phyloP scores from a whole-genome alignment of 805 yeast genomes.

The Metschnikowia proteae region DNA sequence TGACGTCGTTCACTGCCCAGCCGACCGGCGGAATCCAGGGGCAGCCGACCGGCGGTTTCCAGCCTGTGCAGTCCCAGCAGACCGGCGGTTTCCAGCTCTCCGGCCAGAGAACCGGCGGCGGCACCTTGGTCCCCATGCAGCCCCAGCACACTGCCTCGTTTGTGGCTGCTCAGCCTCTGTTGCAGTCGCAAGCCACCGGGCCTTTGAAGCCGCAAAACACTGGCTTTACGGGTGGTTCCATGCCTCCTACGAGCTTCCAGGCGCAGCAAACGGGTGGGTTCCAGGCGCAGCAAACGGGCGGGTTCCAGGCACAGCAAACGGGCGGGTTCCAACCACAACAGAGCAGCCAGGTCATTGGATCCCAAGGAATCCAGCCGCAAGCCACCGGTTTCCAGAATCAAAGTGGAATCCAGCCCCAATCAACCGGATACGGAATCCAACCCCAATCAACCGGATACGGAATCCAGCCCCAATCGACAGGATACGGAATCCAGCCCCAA shows the following conservation, averaged over 20 bases:
- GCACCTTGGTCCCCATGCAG: constrained; percentile 44
- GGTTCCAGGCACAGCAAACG: constrained; percentile 14
- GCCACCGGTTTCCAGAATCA: constrained; percentile 22
- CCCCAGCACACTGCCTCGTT: constrained; percentile 71
- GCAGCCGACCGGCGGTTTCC: constrained; percentile 11
- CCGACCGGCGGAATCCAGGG: constrained; percentile 25
- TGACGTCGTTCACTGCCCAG: constrained; percentile 38
- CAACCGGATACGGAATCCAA: constrained; percentile 44
- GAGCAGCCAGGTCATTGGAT: constrained; percentile 37
- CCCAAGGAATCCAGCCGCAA: neutral
- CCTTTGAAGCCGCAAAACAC: constrained; percentile 25
- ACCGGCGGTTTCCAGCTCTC: constrained; percentile 1
- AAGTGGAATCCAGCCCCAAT: constrained; percentile 42
- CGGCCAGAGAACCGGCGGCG: constrained; percentile 46
- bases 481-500: constrained; percentile 5
- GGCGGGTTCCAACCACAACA: constrained; percentile 15
- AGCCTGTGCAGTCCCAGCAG: constrained; percentile 13
- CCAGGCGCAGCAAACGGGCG: constrained; percentile 19
- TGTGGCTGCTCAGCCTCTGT: constrained; percentile 23
- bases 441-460: constrained; percentile 38
- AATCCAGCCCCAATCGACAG: constrained; percentile 11
- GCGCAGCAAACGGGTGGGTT: constrained; percentile 20
- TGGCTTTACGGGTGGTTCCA: constrained; percentile 12
- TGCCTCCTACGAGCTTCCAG: constrained; percentile 15
- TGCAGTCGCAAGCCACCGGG: constrained; percentile 36